Evolutionary conservation across 257 asterid species (phyloP), one percentile per base, ranked within the genome.

Genomic region (Dorcoceras hygrometricum): DNA sequence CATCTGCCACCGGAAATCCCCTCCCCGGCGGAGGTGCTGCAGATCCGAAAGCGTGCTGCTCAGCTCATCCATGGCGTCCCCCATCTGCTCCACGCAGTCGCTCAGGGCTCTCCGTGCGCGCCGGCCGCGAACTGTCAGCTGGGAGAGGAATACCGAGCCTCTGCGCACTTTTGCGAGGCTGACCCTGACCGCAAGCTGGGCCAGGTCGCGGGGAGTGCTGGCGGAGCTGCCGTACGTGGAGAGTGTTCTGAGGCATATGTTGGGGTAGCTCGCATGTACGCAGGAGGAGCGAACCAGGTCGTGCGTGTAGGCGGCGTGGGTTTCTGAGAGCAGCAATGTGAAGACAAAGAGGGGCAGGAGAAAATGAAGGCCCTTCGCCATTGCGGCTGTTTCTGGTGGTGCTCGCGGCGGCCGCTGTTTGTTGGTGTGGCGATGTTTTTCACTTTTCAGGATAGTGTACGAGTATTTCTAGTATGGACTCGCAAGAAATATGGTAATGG

Each of bases 221-320:
- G 95, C 78, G 12, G 86, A 69, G 74, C 83, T 81, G 23, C 86
- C 76, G 87, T 76, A 83, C 66, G 91, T 71, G 24, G 96, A 78
- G 68, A 93, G 97, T 2, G 97, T 89, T 22, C 87, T 79, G 69
- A 90, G 53, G 86, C 99, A 93, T 66, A 90, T 62, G 63, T 78
- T 79, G 0, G 99, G 99, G 86, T 84, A 93, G 82, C 87, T 90
- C 36, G 99, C 99, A 77, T 93, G 90, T 68, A 78, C 82, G 79
- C 99, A 93, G 8, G 96, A 88, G 4, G 69, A 59, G 10, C 79
- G 81, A 28, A 93, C 88, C 3, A 93, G 81, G 68, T 80, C 87
- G 69, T 54, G 75, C 34, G 66, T 14, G 53, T 46, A 11, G 78
- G 61, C 73, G 58, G 71, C 71, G 2, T 8, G 32, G 58, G 70